Conservation (phyloP, 2,329 filamentous ascomycete species). For the Ascochyta lentis region DNA sequence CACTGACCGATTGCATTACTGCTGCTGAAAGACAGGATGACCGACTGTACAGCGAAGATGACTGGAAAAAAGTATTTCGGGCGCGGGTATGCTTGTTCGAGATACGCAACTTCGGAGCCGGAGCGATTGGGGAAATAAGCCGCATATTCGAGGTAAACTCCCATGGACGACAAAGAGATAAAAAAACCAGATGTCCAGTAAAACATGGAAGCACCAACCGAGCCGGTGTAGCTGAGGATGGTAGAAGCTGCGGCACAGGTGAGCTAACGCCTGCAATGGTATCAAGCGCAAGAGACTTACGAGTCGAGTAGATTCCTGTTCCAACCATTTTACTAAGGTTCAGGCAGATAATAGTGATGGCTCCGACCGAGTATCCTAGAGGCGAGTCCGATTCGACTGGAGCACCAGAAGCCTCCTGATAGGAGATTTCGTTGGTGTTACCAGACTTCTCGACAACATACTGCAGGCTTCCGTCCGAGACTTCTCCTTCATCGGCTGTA, state of each 20-base stretch:
- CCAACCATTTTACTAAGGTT: conserved; percentile 70
- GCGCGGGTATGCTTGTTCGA: conserved; percentile 71
- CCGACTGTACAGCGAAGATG: conserved; percentile 68
- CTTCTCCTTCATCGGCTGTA: conserved; percentile 12
- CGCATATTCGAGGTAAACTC: conserved; percentile 68
- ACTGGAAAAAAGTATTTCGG: conserved; percentile 70
- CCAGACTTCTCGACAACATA: conserved; percentile 54
- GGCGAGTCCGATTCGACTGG: conserved; percentile 66
- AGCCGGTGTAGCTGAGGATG: conserved; percentile 66
- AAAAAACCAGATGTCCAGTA: conserved; percentile 71
- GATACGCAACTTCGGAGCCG: conserved; percentile 70
- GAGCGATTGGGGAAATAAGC: conserved; percentile 72
- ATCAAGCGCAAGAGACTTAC: conserved; percentile 49
- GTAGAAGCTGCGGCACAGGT: conserved; percentile 55
- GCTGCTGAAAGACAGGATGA: conserved; percentile 70
- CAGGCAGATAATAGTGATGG: conserved; percentile 64
- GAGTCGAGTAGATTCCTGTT: conserved; percentile 70
- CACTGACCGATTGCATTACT: conserved; percentile 65
- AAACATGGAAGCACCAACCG: conserved; percentile 66
- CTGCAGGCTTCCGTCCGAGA: conserved; percentile 51
- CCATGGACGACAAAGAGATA: conserved; percentile 62
- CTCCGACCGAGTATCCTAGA: conserved; percentile 65
- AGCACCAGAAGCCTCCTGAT: conserved; percentile 68
- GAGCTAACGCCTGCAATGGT: not conserved
- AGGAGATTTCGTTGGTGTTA: conserved; percentile 59